Evolutionary conservation across 1,139 yeast species (phyloP), one percentile per base, ranked within the genome.

Genomic region (Blastobotrys capitulatus): DNA sequence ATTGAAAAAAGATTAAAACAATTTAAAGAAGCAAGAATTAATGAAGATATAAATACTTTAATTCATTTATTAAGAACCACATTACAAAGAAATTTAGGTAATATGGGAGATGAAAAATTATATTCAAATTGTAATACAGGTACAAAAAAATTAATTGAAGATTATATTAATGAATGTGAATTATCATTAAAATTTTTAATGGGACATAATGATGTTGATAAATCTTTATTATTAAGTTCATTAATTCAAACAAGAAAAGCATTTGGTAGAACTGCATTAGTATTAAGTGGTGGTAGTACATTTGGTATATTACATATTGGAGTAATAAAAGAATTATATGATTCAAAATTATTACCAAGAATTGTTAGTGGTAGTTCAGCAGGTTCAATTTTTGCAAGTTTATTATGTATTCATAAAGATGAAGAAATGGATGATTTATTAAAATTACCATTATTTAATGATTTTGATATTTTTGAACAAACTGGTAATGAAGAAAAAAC

Each of bases 291-390:
- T 1, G 99, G 99, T 1, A 90, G 96, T 13, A 86, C 96, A 2
- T 86, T 92, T 70, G 98, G 97, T 0, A 72, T 90, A 47, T 81
- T 90, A 56, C 98, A 92, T 58, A 85, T 89, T 50, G 99, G 99
- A 0, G 97, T 92, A 0, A 72, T 90, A 48, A 80, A 89, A 6
- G 86, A 94, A 7, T 73, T 92, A 38, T 70, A 84, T 44, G 94
- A 86, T 58, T 77, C 79, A 43, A 81, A 83, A 48, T 72, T 90
- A 34, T 70, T 92, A 39, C 99, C 99, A 0, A 75, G 89, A 45
- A 87, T 92, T 44, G 80, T 92, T n/a, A 85, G 95, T 47, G 98
- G 99, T 0, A 85, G 96, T 10, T 87, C 96, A 13, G 96, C 97
- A 0, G 99, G 99, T 16, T 89, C 97, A 0, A 90, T 92, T 49